Conservation (phyloP, 352 stramenopile species). For the Globisporangium heterothallicum region DNA sequence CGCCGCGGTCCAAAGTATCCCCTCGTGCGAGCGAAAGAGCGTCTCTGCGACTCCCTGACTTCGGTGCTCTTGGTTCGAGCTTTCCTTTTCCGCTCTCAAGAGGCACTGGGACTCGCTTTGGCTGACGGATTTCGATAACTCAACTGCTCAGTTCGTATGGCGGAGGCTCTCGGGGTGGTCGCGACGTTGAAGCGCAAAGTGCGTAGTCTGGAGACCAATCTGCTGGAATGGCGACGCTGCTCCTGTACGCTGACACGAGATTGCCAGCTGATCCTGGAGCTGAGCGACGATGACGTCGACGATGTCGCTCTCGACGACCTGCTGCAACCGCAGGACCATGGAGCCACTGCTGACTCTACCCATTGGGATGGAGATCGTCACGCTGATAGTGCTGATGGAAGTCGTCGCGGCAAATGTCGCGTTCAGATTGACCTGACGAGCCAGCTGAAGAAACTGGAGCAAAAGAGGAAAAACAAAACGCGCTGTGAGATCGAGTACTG, state of each 20-base stretch:
- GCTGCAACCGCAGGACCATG: background rate
- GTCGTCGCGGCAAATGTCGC: slow-evolving; percentile 12
- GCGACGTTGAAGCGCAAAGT: slow-evolving; percentile 60
- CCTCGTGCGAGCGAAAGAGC: too few species aligned
- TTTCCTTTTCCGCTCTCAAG: too few species aligned
- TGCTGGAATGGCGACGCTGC: slow-evolving; percentile 66
- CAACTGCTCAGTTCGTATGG: too few species aligned
- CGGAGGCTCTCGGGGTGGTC: too few species aligned
- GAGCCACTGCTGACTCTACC: background rate
- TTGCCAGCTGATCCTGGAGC: slow-evolving; percentile 27
- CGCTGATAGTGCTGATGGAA: background rate
- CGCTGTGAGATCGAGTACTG: slow-evolving; percentile 51
- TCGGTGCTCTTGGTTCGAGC: too few species aligned
- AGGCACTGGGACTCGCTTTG: too few species aligned
- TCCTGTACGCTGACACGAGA: slow-evolving; percentile 34
- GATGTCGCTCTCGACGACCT: slow-evolving; percentile 8
- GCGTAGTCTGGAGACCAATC: slow-evolving; percentile 42
- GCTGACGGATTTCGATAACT: too few species aligned
- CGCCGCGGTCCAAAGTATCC: too few species aligned
- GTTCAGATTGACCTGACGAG: slow-evolving; percentile 38
- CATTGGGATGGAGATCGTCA: too few species aligned
- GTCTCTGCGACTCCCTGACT: too few species aligned
- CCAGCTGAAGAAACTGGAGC: slow-evolving; percentile 37
- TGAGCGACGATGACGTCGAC: slow-evolving; percentile 24
- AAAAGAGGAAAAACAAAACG: slow-evolving; percentile 55